These are phyloP conservation scores for Discostella pseudostelligera DNA, from an alignment of 108 stramenopile species.

Conservation along the genomic window DNA sequence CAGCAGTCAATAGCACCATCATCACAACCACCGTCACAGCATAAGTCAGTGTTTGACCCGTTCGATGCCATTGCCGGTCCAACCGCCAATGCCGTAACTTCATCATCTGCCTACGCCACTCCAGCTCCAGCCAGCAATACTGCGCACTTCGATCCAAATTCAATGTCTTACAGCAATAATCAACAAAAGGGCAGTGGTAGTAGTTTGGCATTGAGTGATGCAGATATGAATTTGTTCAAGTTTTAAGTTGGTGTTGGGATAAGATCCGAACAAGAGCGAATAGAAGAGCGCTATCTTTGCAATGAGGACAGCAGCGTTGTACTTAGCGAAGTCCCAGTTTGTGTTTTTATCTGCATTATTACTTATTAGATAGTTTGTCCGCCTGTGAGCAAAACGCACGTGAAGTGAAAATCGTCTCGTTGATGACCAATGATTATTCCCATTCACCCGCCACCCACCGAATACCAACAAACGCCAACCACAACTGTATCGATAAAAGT, in stretches of 20 bases:
- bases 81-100: no score
- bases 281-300: no score
- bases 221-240: constrained; percentile 48
- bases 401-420: no score
- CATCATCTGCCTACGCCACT: not conserved
- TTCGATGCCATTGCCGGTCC: constrained; percentile 34
- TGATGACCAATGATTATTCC: no score
- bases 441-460: no score
- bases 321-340: no score
- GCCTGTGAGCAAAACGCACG: no score
- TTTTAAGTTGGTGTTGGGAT: constrained; percentile 10
- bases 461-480: no score
- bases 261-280: not conserved
- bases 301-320: no score
- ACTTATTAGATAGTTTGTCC: no score
- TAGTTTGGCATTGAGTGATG: constrained; percentile 21
- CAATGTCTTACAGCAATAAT: not conserved
- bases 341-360: no score
- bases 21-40: constrained; percentile 1
- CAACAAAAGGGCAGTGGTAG: constrained; percentile 10
- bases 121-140: not conserved
- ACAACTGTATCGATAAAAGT: no score
- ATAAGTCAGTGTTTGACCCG: constrained; percentile 32
- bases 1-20: constrained; percentile 4
- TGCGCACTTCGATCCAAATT: constrained; percentile 28